phyloP scores from a whole-genome alignment of 345 rosid species.

The Eucalyptus cloeziana region DNA sequence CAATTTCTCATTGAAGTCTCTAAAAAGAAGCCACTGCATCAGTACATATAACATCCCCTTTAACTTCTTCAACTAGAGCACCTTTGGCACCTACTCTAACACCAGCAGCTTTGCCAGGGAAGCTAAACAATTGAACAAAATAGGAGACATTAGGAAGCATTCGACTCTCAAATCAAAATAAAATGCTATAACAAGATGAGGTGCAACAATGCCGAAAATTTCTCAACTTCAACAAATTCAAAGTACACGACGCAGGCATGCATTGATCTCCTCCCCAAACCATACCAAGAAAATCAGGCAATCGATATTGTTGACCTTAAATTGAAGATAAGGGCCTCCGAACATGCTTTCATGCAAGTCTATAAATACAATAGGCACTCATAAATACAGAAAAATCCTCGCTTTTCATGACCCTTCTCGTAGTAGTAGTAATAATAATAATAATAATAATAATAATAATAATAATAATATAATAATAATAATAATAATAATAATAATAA shows the following conservation, averaged over 20 bases:
- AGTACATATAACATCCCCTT: not conserved
- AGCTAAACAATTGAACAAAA: slow-evolving; percentile 17
- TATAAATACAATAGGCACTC: not conserved
- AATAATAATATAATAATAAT: too few relatives aligned
- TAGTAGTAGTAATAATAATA: too few relatives aligned
- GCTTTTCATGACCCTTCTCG: not conserved
- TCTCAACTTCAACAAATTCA: not conserved
- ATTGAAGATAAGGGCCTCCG: not conserved
- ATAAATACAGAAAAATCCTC: not conserved
- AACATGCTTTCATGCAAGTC: not conserved
- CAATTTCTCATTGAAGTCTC: not conserved
- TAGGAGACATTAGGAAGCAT: not conserved
- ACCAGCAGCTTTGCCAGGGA: slow-evolving; percentile 76
- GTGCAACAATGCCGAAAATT: not conserved
- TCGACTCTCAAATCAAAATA: not conserved
- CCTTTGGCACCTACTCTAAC: slow-evolving; percentile 46
- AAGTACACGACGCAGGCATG: not conserved
- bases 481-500: too few relatives aligned
- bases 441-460: too few relatives aligned
- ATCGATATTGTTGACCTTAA: not conserved
- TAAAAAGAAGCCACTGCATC: not conserved
- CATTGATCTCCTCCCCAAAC: not conserved
- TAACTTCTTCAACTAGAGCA: slow-evolving; percentile 15
- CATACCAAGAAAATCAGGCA: not conserved
- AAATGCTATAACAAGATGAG: not conserved